phyloP scores from a whole-genome alignment of 371 early-diverging fungal species.

The Actinomortierella wolfii region DNA sequence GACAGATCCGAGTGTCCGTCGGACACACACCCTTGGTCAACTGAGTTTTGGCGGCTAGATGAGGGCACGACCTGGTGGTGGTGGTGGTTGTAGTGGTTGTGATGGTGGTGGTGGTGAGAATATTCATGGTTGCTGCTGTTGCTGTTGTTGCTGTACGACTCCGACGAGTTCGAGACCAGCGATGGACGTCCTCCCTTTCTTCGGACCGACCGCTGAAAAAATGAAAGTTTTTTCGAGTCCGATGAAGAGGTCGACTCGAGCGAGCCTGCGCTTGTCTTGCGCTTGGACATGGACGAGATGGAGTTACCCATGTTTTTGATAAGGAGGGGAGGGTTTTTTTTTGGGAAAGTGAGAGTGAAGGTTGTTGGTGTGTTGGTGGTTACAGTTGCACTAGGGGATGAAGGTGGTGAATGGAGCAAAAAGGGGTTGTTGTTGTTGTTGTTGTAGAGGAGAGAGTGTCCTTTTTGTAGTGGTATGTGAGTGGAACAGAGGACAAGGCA shows the following conservation, averaged over 20 bases:
- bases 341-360: too few species aligned
- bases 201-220: constrained; percentile 30
- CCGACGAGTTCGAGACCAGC: constrained; percentile 26
- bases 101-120: background rate
- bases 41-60: constrained; percentile 5
- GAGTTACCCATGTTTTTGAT: constrained; percentile 32
- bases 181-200: constrained; percentile 14
- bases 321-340: too few species aligned
- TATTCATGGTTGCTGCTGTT: too few species aligned
- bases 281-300: constrained; percentile 17
- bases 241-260: constrained; percentile 1
- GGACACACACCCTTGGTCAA: constrained; percentile 18
- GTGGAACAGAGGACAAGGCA: too few species aligned
- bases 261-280: constrained; percentile 10
- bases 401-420: too few species aligned
- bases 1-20: constrained; percentile 21
- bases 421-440: too few species aligned
- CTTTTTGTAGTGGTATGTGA: too few species aligned
- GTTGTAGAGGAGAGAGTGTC: too few species aligned
- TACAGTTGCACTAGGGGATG: too few species aligned
- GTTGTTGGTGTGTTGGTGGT: too few species aligned
- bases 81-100: too few species aligned
- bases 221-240: constrained; percentile 25
- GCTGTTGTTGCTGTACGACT: constrained; percentile 3
- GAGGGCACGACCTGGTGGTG: background rate